These are phyloP conservation scores for Sordariomycetes sp. DNA, from an alignment of 2,329 filamentous ascomycete species.

Conservation along the genomic window DNA sequence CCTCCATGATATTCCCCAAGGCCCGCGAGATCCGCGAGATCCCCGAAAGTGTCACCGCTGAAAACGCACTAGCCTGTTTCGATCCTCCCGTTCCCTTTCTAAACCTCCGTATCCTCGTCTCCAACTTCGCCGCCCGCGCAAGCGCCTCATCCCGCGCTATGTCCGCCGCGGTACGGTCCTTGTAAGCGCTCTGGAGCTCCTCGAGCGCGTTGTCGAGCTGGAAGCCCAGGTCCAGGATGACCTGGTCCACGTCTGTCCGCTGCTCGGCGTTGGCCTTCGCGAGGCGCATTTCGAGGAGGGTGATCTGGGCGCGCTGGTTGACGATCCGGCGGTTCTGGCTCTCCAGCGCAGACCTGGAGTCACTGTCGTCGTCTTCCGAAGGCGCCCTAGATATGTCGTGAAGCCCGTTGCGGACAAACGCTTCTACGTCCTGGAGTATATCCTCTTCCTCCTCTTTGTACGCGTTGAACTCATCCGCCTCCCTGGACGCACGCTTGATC, in stretches of 20 bases:
- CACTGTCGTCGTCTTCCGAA: not conserved
- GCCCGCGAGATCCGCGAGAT: too few relatives aligned
- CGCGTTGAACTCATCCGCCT: not conserved
- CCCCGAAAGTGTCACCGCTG: not conserved
- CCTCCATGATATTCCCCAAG: too few relatives aligned
- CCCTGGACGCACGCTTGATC: not conserved
- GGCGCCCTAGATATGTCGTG: too few relatives aligned
- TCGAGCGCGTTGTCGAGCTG: not conserved
- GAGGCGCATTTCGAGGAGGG: not conserved
- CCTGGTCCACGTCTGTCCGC: not conserved
- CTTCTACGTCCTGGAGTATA: too few relatives aligned
- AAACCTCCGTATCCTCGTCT: not conserved
- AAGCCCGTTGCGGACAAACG: too few relatives aligned
- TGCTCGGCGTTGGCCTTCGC: not conserved
- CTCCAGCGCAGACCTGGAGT: not conserved
- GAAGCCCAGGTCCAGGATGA: not conserved
- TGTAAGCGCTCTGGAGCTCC: not conserved
- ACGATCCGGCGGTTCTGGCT: not conserved
- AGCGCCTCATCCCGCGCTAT: not conserved
- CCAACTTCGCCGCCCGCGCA: not conserved
- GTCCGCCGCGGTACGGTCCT: not conserved
- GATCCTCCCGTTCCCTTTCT: not conserved
- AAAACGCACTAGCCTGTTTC: not conserved
- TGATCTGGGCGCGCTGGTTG: not conserved
- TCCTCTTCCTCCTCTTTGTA: not conserved